Evolutionary conservation across 2,329 filamentous ascomycete genomes (phyloP), one percentile per base, ranked within the genome.

Genomic region (Periglandula ipomoeae): DNA sequence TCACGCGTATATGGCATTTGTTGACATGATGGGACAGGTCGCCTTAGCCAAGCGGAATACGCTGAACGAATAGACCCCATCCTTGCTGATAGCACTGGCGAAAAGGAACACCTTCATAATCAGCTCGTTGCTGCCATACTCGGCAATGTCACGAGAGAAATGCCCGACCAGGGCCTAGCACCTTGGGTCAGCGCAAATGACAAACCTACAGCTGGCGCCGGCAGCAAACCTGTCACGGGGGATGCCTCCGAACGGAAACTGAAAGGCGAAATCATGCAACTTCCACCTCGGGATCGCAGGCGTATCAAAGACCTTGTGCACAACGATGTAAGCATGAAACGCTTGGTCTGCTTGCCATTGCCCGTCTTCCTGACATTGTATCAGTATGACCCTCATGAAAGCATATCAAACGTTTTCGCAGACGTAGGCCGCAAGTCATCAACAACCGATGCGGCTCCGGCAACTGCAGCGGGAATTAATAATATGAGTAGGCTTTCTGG

Each of bases 131-230:
- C 80, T 50, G 81, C 79, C 48, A 79, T 85, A 57, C 82, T 82
- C 62, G 80, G 75, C 59, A 86, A 86, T 72, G 77, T 84, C 52
- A 84, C 81, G 32, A 71, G 82, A 50, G 82, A 85, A 61, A 78
- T 83, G 71, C 82, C 82, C 50, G 82, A 85, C 55, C 73, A 74
- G 61, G 81, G 81, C 57, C 75, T 83, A 58, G 82, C 82, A 43
- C 79, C 79, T 52, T 86, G 82, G 82, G 82, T 85, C 61, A 84
- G 81, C 62, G 81, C 82, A 48, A 84, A 85, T 59, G 82, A 85
- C 57, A 85, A 85, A 58, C 81, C 81, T 17, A 66, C 74, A 17
- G 67, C 76, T 10, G 72, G 71, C 38, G 68, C 75, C 27, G 76
- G 76, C 53, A 76, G 70, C 55, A 85, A 85, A 61, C 78, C 79